Evolutionary conservation across 495 filamentous ascomycete genomes (phyloP), one percentile per base, ranked within the genome.

Genomic region (Evernia prunastri): DNA sequence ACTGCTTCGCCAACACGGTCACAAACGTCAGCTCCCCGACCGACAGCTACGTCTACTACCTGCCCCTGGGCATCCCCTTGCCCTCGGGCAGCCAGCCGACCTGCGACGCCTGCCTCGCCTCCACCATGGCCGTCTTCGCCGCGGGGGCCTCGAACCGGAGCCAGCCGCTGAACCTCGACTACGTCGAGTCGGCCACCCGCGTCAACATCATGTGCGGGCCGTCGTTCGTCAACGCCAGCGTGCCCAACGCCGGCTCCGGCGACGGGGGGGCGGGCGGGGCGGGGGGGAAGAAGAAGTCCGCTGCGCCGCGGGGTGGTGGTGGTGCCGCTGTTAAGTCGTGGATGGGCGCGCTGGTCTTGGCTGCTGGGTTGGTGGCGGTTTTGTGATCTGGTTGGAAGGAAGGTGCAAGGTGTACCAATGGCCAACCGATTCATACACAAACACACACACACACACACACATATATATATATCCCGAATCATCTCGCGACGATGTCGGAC

Each of bases 1-100:
- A 80, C 63, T 83, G 87, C 75, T 97, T 91, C 71, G 90, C 90
- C 63, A 88, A 91, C 69, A 91, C 92, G 31, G 84, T 91, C 63
- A 91, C 87, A 13, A 96, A 96, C 72, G 68, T 70, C 23, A 79
- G 83, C 13, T 49, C 29, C 33, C 77, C 86, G 0, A 81, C 82
- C 33, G 86, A 90, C 71, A 80, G 85, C 42, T 89, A 91, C 65
- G 77, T 92, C 23, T 98, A 97, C 77, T 91, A 86, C 68, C 77
- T 97, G 1, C 89, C 94, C 8, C 79, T 96, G 45, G 93, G 93
- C 35, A 82, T 80, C n/a, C 64, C 74, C 6, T 74, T 97, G 4
- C 85, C 88, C 0, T 79, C 78, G 6, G 81, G 80, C 6, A 80
- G 83, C 25, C 74, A 79, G 23, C 89, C 91, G 1, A 85, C 84